phyloP scores from a whole-genome alignment of 2,329 filamentous ascomycete genomes.

The Beauveria varroae region DNA sequence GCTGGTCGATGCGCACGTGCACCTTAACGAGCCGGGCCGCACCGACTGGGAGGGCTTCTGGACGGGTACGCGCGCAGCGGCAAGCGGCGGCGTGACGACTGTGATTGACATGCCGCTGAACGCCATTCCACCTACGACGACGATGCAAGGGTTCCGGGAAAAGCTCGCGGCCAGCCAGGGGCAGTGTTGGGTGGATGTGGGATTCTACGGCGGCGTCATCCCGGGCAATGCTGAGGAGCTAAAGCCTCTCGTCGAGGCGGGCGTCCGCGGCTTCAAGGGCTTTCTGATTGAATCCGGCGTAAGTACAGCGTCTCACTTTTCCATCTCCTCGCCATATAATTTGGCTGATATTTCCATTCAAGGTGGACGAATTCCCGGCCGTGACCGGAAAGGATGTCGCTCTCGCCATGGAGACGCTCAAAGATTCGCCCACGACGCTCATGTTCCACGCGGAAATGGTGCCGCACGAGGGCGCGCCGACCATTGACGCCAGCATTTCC shows the following conservation, averaged over 20 bases:
- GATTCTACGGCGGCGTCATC: slow-evolving; percentile 91
- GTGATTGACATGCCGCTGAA: slow-evolving; percentile 98
- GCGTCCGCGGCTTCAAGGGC: slow-evolving; percentile 93
- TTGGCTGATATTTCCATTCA: slow-evolving; percentile 13
- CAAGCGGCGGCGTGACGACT: slow-evolving; percentile 92
- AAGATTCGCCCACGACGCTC: slow-evolving; percentile 75
- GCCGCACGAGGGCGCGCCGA: slow-evolving; percentile 73
- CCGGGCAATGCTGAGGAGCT: slow-evolving; percentile 81
- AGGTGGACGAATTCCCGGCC: slow-evolving; percentile 94
- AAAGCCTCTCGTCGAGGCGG: slow-evolving; percentile 70
- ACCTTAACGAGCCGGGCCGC: slow-evolving; percentile 92
- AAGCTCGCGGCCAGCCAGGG: slow-evolving; percentile 78
- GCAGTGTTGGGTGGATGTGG: slow-evolving; percentile 98
- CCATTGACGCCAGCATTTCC: slow-evolving; percentile 68
- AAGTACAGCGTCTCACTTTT: slow-evolving; percentile 31
- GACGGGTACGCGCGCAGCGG: slow-evolving; percentile 87
- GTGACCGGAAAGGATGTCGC: slow-evolving; percentile 74
- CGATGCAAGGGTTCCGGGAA: slow-evolving; percentile 69
- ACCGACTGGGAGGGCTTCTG: slow-evolving; percentile 99
- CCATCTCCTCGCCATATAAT: not conserved
- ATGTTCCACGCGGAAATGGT: slow-evolving; percentile 99
- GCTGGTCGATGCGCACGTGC: slow-evolving; percentile 92
- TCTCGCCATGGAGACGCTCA: slow-evolving; percentile 72
- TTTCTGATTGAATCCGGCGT: slow-evolving; percentile 96
- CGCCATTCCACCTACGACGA: slow-evolving; percentile 93